A percentile compares a stretch with the other conserved stretches of the same genome.
These are phyloP conservation scores for Hyaloraphidium curvatum DNA, from an alignment of 192 early-diverging fungal species.

Conservation along the genomic window DNA sequence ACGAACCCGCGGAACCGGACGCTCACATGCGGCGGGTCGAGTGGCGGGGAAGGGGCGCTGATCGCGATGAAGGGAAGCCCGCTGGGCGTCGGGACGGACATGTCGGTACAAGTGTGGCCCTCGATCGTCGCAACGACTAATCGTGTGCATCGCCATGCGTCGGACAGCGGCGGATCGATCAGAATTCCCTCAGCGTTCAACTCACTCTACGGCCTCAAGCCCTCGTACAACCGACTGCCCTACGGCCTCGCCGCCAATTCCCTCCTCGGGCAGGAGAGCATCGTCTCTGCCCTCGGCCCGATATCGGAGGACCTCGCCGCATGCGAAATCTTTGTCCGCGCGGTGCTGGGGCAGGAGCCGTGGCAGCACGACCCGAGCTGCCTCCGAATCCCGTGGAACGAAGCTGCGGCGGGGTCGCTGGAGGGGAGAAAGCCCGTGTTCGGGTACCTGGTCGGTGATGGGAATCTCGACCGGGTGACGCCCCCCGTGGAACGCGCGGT, in stretches of 20 bases:
- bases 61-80: not conserved
- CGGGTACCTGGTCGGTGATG: not conserved
- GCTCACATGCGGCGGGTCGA: conserved; percentile 5
- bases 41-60: conserved; percentile 6
- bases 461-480: not conserved
- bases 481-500: conserved; percentile 1
- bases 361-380: not conserved
- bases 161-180: not conserved
- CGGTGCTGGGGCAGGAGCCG: not conserved
- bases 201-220: conserved; percentile 1
- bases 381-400: not conserved
- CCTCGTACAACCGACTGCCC: not conserved
- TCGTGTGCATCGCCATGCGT: no score
- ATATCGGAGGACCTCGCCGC: not conserved
- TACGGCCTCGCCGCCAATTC: not conserved
- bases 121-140: no score
- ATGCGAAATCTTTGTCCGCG: not conserved
- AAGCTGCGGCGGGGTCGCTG: not conserved
- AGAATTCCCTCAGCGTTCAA: not conserved
- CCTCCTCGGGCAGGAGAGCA: not conserved
- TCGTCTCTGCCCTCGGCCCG: not conserved
- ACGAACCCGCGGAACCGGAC: conserved; percentile 2
- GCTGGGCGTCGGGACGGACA: conserved; percentile 5
- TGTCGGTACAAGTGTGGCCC: no score
- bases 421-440: not conserved